Evolutionary conservation across 768 basidiomycete genomes (phyloP), one percentile per base, ranked within the genome.

Genomic region (Trichaptum fuscoviolaceum): DNA sequence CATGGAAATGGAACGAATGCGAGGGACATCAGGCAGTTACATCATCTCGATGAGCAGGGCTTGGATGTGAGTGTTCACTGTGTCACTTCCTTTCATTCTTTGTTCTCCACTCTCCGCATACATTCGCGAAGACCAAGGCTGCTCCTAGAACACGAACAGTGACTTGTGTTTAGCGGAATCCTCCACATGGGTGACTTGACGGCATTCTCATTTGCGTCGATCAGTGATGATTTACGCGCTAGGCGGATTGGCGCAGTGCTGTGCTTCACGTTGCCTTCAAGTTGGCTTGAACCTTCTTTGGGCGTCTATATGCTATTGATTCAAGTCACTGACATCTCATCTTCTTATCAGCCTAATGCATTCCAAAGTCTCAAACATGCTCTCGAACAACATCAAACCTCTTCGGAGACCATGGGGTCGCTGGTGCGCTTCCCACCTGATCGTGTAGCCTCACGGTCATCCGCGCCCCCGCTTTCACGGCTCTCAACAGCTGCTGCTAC

Each of bases 11-110:
- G 65, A 64, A 63, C 27, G 68, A 64, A 42, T 25, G 60, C 36
- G 30, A 58, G 57, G 34, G 18, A 27, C 35, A 59, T 63, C 18
- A 66, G 65, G 25, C 67, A 64, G 1, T 68, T 74, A n/a, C 81
- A 82, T 64, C 80, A 77, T 26, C 75, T 88, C 30, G 87, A 88
- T 70, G 84, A 86, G 73, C 75, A 80, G 59, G 87, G 80, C 0
- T 69, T 82, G 34, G 80, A 87, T 69, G 87, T 88, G 70, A 36
- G 86, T 74, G 63, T 63, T 30, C 25, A 35, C 61, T 23, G 35
- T 20, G 35, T n/a, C 25, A 30, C 30, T 30, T 30, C 30, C 8
- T 30, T 30, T 8, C 2, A 3, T 8, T 30, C 4, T 30, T 30
- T 30, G 4, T 30, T 8, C 30, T 8, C 30, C 30, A 30, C 64